Conservation (phyloP, 345 rosid species). For the Pugionium cornutum region DNA sequence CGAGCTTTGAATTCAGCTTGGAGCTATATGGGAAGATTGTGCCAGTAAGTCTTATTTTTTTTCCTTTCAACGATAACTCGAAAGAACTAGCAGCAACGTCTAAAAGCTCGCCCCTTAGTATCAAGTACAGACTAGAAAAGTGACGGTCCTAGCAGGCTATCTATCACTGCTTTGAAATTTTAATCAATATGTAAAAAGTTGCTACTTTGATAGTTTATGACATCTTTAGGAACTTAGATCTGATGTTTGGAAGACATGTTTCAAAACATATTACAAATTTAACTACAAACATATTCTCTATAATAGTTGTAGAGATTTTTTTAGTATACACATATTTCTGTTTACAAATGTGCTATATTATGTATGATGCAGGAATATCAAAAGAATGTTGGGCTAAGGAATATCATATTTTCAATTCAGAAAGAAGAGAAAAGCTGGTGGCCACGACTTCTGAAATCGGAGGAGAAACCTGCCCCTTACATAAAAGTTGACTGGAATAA, state of each 20-base stretch:
- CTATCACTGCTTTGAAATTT: neutral
- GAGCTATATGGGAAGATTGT: conserved; percentile 60
- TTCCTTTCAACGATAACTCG: neutral
- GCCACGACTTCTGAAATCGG: conserved; percentile 78
- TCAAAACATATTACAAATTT: neutral
- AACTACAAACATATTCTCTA: neutral
- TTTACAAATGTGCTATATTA: neutral
- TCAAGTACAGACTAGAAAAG: no score
- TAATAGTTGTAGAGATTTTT: conserved; percentile 4
- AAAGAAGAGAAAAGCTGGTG: conserved; percentile 95
- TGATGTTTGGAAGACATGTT: neutral
- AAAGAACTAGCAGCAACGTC: conserved; percentile 3
- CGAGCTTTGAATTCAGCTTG: conserved; percentile 63
- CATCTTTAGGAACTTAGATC: neutral
- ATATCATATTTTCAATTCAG: conserved; percentile 71
- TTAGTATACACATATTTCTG: neutral
- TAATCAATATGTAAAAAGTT: neutral
- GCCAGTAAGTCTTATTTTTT: conserved; percentile 42
- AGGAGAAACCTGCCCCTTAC: conserved; percentile 95
- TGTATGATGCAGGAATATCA: conserved; percentile 62
- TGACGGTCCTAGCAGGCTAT: neutral
- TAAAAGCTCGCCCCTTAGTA: no score
- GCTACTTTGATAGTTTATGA: neutral
- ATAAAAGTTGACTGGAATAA: conserved; percentile 97
- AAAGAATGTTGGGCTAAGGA: conserved; percentile 82